Base-by-base conservation (phyloP, 257 asterid genomes). In the Solanum sejunctum region DNA sequence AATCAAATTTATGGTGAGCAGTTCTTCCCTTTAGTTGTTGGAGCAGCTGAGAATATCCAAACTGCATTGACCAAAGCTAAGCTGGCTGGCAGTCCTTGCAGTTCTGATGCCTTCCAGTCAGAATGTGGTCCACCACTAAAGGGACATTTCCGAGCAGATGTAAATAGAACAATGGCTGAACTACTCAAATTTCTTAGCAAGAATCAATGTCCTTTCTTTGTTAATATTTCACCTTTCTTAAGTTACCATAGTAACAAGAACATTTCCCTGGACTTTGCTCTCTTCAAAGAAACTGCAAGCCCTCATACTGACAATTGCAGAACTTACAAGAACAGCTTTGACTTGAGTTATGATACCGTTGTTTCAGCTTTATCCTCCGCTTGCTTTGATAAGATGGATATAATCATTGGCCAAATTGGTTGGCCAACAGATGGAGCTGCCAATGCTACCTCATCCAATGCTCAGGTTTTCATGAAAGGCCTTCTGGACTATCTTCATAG, bases 371-470 rank as follows among this genome's bases (percentile, higher is more conserved):
- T 95, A 49, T 88, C 93, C 36, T 75, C 39, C 18, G 91, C 94
- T 23, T 97, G 99, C 10, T 95, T 91, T 80, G 87, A 95, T 73
- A 86, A 55, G 64, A 78, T 90, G 63, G 94, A 90, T 0, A 75
- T 95, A 45, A 87, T 91, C 64, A 82, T 95, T 20, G 90, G 93
- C 51, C 89, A 86, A 72, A 91, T 94, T 21, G 99, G 99, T 66
- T 95, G 99, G 99, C 99, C 99, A 11, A 91, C 95, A 6, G 97
- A 94, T 73, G 99, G 99, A 5, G 92, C 96, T 73, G 91, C 93
- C 45, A 91, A 91, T 55, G 97, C 95, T 12, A 91, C 93, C 70
- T 86, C 97, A 32, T 83, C 90, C 81, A 89, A 88, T 54, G 97
- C 99, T 2, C 89, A 87, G 84, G 94, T 88, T 49, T 95, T 95